Evolutionary conservation across 208 protist species (phyloP).

Genomic region (Crithidia thermophila): DNA sequence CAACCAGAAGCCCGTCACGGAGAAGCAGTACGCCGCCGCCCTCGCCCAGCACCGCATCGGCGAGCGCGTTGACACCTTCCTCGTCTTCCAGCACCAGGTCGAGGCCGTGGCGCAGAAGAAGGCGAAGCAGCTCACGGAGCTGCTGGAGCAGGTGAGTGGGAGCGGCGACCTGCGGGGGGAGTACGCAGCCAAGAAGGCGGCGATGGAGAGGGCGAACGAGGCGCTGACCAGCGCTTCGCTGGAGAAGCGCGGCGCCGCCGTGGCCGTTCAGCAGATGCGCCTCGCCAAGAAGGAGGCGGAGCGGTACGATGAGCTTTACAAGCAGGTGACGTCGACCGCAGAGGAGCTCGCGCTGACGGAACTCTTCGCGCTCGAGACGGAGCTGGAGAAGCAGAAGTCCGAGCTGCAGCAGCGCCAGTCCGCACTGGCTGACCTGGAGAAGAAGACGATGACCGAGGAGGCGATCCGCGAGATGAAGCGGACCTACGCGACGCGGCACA

Average conservation of each 20-base stretch:
- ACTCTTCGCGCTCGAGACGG: conserved; percentile 90
- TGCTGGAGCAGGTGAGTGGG: conserved; percentile 97
- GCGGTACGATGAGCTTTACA: conserved; percentile 69
- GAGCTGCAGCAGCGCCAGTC: conserved; percentile 58
- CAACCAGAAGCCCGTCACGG: conserved; percentile 74
- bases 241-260: conserved; percentile 86
- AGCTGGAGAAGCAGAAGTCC: conserved; percentile 69
- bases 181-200: conserved; percentile 87
- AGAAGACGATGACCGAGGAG: conserved; percentile 67
- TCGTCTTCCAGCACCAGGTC: conserved; percentile 98
- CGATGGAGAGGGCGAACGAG: conserved; percentile 80
- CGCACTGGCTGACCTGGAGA: conserved; percentile 67
- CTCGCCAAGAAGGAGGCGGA: conserved; percentile 97
- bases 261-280: conserved; percentile 95
- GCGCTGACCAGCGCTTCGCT: conserved; percentile 78
- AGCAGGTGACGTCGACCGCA: conserved; percentile 53
- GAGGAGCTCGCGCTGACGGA: conserved; percentile 84
- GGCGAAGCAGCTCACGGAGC: conserved; percentile 93
- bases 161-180: conserved; percentile 92
- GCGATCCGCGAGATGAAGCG: conserved; percentile 81
- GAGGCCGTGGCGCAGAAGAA: conserved; percentile 94
- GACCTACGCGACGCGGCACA: conserved; percentile 75
- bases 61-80: conserved; percentile 94
- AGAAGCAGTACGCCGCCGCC: conserved; percentile 80
- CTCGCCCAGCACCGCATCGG: conserved; percentile 86